Evolutionary conservation across 257 asterid genomes (phyloP), one percentile per base, ranked within the genome.

Genomic region (Scutellaria barbata): DNA sequence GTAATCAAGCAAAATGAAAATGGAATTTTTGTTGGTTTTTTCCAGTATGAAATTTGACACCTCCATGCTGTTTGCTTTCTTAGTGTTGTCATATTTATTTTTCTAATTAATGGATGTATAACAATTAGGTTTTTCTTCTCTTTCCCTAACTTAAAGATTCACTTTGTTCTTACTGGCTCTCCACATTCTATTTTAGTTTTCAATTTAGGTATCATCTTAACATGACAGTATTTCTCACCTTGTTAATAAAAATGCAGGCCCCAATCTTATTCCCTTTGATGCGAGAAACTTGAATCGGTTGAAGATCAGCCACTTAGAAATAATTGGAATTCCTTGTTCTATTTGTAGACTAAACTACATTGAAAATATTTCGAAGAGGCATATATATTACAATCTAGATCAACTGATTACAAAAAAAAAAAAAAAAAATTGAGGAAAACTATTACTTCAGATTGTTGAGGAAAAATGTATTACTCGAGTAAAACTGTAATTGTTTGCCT

Each of bases 241-340:
- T n/a, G 97, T 74, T 81, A 87, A 76, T 56, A 94, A 74, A 85
- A 94, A 94, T 76, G 96, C 96, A 5, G 90, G 96, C 16, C 99
- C 99, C 65, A 94, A 82, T 77, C 74, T 84, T 63, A 86, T 72
- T 79, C 99, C 99, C 83, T 85, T 91, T 5, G 98, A 85, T 64
- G 96, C 96, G 62, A 57, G 84, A 83, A 94, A 91, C 77, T 94
- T 94, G 91, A 89, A 89, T 63, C 96, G 85, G 68, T 91, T 94
- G 85, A 94, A 94, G 84, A 89, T 89, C 70, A 88, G 81, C 99
- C 98, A 91, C 83, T 88, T 88, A 17, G 96, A 88, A 71, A 88
- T 87, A 84, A 94, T 86, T 63, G 99, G 98, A 74, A 94, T 80
- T 71, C 99, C 99, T 85, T 94, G 99, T 71, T 94, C 99, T 73